Conservation (phyloP, 257 asterid genomes). For the Vinca minor region DNA sequence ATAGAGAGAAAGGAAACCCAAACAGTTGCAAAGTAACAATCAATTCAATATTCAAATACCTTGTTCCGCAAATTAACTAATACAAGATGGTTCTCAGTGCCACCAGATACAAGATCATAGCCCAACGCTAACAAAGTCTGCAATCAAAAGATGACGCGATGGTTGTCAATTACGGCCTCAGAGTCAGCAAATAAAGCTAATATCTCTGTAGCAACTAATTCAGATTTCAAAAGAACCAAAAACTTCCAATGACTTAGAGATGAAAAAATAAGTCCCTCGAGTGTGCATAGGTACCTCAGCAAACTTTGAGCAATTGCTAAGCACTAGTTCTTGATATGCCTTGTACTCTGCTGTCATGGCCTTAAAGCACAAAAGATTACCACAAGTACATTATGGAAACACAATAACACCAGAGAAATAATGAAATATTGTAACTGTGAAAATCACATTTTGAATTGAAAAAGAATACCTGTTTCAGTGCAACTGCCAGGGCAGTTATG, state of each 20-base stretch:
- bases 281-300: constrained; percentile 49
- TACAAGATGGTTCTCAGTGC: constrained; percentile 95
- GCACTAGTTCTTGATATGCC: constrained; percentile 91
- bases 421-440: constrained; percentile 1
- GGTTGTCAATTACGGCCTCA: constrained; percentile 2
- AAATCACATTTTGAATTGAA: neutral
- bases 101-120: constrained; percentile 88
- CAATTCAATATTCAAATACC: constrained; percentile 31
- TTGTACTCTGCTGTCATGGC: constrained; percentile 87
- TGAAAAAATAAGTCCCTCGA: neutral
- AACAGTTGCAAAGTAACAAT: neutral
- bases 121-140: constrained; percentile 69
- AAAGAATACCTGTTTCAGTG: constrained; percentile 67
- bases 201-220: neutral
- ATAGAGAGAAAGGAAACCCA: constrained; percentile 4
- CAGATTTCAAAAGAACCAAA: constrained; percentile 1
- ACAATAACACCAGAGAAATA: neutral
- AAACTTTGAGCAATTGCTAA: constrained; percentile 76
- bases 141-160: constrained; percentile 10
- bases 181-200: constrained; percentile 1
- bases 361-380: constrained; percentile 27
- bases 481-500: constrained; percentile 88
- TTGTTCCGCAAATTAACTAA: constrained; percentile 71
- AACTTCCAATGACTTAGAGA: neutral
- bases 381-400: constrained; percentile 4